phyloP scores from a whole-genome alignment of 352 stramenopile species.

The Phytophthora pistaciae region DNA sequence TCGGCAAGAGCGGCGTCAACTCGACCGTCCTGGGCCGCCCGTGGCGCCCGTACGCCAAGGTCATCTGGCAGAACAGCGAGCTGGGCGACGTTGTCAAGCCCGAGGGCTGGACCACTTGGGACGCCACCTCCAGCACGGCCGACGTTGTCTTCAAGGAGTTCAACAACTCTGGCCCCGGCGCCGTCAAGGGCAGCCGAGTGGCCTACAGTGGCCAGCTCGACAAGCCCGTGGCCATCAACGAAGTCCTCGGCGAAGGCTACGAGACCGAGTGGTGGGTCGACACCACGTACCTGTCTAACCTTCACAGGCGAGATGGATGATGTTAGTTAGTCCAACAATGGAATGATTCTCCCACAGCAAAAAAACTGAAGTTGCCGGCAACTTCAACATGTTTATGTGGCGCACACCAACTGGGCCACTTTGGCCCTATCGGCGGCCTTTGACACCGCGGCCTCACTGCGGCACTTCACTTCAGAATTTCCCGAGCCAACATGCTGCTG shows the following conservation, averaged over 20 bases:
- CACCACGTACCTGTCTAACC: conserved; percentile 31
- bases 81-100: conserved; percentile 33
- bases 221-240: conserved; percentile 22
- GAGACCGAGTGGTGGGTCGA: conserved; percentile 31
- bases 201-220: conserved; percentile 31
- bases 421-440: conserved; percentile 2
- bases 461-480: conserved; percentile 12
- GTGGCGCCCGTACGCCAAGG: conserved; percentile 24
- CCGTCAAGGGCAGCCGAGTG: conserved; percentile 14
- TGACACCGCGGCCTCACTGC: conserved; percentile 26
- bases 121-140: conserved; percentile 26
- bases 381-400: conserved; percentile 8
- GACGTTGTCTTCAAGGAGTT: conserved; percentile 33
- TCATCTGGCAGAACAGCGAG: conserved; percentile 34
- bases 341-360: no score
- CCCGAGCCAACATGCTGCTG: conserved; percentile 11
- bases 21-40: conserved; percentile 25
- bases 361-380: not conserved
- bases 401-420: not conserved
- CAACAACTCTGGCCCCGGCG: conserved; percentile 24
- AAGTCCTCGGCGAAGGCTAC: conserved; percentile 27
- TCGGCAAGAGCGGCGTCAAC: conserved; percentile 22
- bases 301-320: no score
- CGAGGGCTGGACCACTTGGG: conserved; percentile 27
- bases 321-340: no score